phyloP scores from a whole-genome alignment of 2,329 filamentous ascomycete species.

The Monosporascus ibericus region DNA sequence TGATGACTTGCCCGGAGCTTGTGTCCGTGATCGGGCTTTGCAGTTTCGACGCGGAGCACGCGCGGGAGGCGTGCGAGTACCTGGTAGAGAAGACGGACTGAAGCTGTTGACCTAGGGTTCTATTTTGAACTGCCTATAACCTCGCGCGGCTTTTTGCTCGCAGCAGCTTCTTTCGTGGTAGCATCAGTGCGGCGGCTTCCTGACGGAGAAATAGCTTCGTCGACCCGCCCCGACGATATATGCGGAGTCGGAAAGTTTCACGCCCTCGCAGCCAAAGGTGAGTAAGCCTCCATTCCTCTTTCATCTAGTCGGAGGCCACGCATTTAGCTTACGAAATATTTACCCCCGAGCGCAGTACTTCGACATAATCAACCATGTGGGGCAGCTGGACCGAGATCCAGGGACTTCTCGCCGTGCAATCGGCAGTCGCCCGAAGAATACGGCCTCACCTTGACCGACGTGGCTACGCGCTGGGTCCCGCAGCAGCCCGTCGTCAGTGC shows the following conservation, averaged over 20 bases:
- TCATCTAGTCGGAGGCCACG: not conserved
- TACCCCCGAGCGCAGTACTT: conserved; percentile 19
- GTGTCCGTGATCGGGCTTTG: conserved; percentile 27
- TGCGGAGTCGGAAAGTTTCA: conserved; percentile 21
- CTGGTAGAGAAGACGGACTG: conserved; percentile 23
- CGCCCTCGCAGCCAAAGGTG: conserved; percentile 31
- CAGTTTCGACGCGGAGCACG: conserved; percentile 28
- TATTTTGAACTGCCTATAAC: conserved; percentile 18
- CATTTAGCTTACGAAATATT: not conserved
- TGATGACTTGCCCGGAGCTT: conserved; percentile 20
- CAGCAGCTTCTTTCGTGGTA: not conserved
- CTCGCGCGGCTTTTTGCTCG: not conserved
- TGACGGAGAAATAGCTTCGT: conserved; percentile 27
- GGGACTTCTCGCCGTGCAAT: conserved; percentile 18
- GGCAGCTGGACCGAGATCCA: conserved; percentile 26
- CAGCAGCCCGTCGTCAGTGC: conserved; percentile 27
- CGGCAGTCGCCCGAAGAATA: conserved; percentile 18
- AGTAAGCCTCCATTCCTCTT: not conserved
- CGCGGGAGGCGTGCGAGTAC: conserved; percentile 26
- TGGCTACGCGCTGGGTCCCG: conserved; percentile 29
- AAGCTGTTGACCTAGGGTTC: conserved; percentile 29
- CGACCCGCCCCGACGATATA: conserved; percentile 26
- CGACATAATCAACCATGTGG: conserved; percentile 26
- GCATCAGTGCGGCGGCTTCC: conserved; percentile 27
- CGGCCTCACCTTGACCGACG: conserved; percentile 21